A percentile compares a stretch with the other conserved stretches of the same genome.
These are phyloP conservation scores for Aspergillus udagawae DNA, from an alignment of 2,329 filamentous ascomycete genomes.

Conservation along the genomic window DNA sequence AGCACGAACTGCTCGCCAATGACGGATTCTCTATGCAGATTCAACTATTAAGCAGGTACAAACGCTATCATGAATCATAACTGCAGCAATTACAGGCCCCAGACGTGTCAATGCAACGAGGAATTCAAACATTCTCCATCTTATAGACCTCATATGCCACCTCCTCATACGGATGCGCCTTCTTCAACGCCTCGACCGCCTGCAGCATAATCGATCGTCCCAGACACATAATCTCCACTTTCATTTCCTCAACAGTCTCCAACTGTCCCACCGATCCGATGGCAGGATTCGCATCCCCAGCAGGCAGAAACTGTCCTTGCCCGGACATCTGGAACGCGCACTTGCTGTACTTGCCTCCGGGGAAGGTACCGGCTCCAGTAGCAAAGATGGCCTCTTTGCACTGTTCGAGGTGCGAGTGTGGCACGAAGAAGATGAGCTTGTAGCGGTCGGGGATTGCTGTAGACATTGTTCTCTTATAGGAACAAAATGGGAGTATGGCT, in stretches of 20 bases:
- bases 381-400: constrained; percentile 43
- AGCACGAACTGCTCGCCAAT: background rate
- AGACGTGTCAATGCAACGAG: background rate
- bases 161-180: constrained; percentile 46
- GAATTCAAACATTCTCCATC: constrained; percentile 37
- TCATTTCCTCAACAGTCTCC: constrained; percentile 41
- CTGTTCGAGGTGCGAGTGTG: constrained; percentile 32
- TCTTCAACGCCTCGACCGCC: constrained; percentile 39
- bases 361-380: constrained; percentile 40
- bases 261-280: constrained; percentile 38
- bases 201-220: constrained; percentile 34
- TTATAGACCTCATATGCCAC: constrained; percentile 44
- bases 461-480: constrained; percentile 20
- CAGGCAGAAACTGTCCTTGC: constrained; percentile 41
- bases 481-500: background rate
- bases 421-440: constrained; percentile 45
- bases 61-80: background rate
- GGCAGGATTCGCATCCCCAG: constrained; percentile 36
- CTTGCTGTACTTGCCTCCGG: constrained; percentile 39
- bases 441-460: constrained; percentile 26
- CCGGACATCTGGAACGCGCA: constrained; percentile 39
- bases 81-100: background rate
- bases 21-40: background rate
- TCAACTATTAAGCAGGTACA: background rate
- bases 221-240: constrained; percentile 42